Percentiles rank a stretch among this genome's conserved stretches.
These are phyloP conservation scores for Pyrus hybrid DNA, from an alignment of 331 rosid species.

Conservation along the genomic window DNA sequence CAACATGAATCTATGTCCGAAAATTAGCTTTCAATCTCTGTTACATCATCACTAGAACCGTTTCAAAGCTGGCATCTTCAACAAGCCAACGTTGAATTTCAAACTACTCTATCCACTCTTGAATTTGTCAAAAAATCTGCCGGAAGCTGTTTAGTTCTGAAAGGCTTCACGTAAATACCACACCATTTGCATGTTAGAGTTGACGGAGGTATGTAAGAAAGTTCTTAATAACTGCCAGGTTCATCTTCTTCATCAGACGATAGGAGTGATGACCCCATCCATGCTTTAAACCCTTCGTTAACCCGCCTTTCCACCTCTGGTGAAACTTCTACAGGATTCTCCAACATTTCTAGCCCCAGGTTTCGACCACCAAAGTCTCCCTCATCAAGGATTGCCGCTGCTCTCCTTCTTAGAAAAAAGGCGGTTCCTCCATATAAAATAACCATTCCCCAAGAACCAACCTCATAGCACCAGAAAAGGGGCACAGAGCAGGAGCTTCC, in stretches of 20 bases:
- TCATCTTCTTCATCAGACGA: conserved; percentile 97
- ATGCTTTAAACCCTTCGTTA: conserved; percentile 79
- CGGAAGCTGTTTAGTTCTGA: conserved; percentile 15
- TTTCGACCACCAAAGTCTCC: conserved; percentile 53
- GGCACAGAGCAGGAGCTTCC: conserved; percentile 75
- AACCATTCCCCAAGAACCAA: conserved; percentile 71
- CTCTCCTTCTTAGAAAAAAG: conserved; percentile 65
- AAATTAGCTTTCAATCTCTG: conserved; percentile 1
- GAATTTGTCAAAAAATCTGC: conserved; percentile 14
- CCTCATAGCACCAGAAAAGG: conserved; percentile 91
- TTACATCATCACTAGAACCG: conserved; percentile 17
- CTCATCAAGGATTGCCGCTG: conserved; percentile 63
- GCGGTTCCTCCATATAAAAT: conserved; percentile 80
- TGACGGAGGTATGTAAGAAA: conserved; percentile 26
- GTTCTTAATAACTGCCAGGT: conserved; percentile 48
- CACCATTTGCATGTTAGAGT: conserved; percentile 36
- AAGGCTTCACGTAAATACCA: conserved; percentile 20
- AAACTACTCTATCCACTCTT: conserved; percentile 14
- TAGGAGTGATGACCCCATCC: conserved; percentile 96
- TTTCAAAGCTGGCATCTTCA: conserved; percentile 6
- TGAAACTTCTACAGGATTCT: conserved; percentile 57
- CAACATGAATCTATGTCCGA: neutral
- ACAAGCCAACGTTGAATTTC: conserved; percentile 15
- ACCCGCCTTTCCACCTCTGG: conserved; percentile 80
- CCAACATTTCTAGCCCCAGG: conserved; percentile 91